A percentile compares a stretch with the other conserved stretches of the same genome.
Conservation (phyloP, 495 filamentous ascomycete species). For the Chaetomium fimeti region DNA sequence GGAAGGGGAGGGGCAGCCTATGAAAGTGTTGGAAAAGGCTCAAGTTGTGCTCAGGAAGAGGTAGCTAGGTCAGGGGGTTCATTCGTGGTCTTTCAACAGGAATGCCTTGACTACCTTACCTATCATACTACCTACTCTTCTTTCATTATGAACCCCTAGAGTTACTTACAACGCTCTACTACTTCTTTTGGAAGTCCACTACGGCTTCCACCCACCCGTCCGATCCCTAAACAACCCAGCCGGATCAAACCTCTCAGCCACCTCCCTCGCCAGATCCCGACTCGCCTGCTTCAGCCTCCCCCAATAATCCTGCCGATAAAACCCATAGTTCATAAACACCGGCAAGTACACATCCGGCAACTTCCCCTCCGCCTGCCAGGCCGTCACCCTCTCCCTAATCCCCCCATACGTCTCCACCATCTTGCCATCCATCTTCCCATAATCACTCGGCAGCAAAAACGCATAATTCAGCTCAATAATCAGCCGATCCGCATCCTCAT, state of each 20-base stretch:
- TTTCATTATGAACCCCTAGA: too few species aligned
- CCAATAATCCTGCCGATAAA: slow-evolving; percentile 59
- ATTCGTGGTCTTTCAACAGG: neutral
- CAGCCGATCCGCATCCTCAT: slow-evolving; percentile 53
- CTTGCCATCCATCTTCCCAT: slow-evolving; percentile 49
- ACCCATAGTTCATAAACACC: slow-evolving; percentile 61
- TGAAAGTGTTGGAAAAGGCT: neutral
- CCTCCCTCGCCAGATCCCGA: slow-evolving; percentile 41
- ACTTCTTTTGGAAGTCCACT: too few species aligned
- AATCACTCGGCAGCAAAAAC: slow-evolving; percentile 46
- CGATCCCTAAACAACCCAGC: slow-evolving; percentile 56
- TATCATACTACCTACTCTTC: too few species aligned
- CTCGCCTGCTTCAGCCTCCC: slow-evolving; percentile 51
- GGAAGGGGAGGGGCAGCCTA: neutral
- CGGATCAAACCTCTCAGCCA: slow-evolving; percentile 55
- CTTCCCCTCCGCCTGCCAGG: slow-evolving; percentile 33
- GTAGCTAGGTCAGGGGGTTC: neutral
- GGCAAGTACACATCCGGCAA: slow-evolving; percentile 54
- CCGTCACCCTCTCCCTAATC: slow-evolving; percentile 43
- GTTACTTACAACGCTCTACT: too few species aligned
- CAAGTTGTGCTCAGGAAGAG: neutral
- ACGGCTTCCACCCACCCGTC: slow-evolving; percentile 53
- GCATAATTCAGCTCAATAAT: slow-evolving; percentile 59
- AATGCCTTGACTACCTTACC: too few species aligned
- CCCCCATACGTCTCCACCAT: slow-evolving; percentile 46